Base-by-base conservation (phyloP, 176 grass and related monocot genomes). In the Avena atlantica region DNA sequence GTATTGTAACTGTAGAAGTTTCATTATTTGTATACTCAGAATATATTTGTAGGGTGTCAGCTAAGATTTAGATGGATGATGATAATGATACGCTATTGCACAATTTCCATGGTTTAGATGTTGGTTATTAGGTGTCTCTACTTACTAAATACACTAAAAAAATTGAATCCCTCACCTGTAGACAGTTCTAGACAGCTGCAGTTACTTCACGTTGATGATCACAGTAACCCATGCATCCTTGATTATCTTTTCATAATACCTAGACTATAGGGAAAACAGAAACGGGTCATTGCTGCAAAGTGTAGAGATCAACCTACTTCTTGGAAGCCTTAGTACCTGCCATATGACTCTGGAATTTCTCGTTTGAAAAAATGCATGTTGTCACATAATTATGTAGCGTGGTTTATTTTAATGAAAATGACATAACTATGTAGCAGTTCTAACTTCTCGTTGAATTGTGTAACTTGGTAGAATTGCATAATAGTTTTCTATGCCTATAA, bases 341-440 rank as follows among this genome's bases (percentile, higher is more conserved):
- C 42, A 73, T 79, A 31, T 83, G 27, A 15, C 50, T 78, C 9
- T 72, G 73, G 71, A 78, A 59, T 59, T 87, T 69, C 12, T 19
- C n/a, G 24, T 81, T 65, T 57, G 36, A 25, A 48, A 85, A 80
- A 75, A 49, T 24, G 61, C 27, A 64, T 53, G 6, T 73, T 8
- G 19, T 10, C 37, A 21, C 40, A 70, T 61, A 36, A 68, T 57
- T 59, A 59, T 83, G 13, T 59, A 48, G 49, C 60, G 68, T 2
- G 61, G 12, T 27, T 27, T 64, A 23, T 64, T 64, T 27, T 64
- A 64, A 2, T 27, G 60, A 64, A 63, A 27, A 64, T 0, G 25
- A 27, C 61, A 64, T 4, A 5, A 57, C 19, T 75, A 55, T 82
- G 11, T 56, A 65, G 44, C 45, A 64, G 13, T 37, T 76, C n/a